Conservation (phyloP, 768 basidiomycete species). For the Boletus pseudopeckii region DNA sequence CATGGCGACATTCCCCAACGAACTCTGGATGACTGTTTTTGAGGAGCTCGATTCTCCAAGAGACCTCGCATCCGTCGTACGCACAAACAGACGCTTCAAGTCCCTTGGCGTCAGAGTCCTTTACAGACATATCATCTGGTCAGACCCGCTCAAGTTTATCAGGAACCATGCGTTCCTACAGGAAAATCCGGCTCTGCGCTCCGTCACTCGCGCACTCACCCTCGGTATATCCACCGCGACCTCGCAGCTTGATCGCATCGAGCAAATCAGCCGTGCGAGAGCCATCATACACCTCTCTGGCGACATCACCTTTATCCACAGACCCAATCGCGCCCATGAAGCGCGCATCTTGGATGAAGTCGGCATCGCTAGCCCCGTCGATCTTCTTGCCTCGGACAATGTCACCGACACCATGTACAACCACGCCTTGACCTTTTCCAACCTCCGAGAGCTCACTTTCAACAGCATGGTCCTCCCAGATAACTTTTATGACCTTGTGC, state of each 20-base stretch:
- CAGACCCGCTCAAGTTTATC: constrained; percentile 27
- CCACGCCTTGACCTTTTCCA: constrained; percentile 26
- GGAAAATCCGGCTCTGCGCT: constrained; percentile 1
- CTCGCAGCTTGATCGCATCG: constrained; percentile 21
- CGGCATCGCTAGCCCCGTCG: constrained; percentile 16
- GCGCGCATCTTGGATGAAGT: constrained; percentile 25
- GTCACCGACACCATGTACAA: constrained; percentile 21
- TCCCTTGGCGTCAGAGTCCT: constrained; percentile 28
- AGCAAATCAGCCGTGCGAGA: constrained; percentile 28
- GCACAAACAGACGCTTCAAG: constrained; percentile 31
- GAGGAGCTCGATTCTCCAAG: constrained; percentile 29
- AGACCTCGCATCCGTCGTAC: constrained; percentile 33
- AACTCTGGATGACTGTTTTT: constrained; percentile 39
- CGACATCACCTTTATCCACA: constrained; percentile 13
- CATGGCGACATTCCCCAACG: constrained; percentile 32
- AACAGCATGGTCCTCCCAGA: constrained; percentile 36
- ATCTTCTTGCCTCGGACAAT: constrained; percentile 19
- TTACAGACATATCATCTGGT: constrained; percentile 36
- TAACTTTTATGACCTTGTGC: constrained; percentile 34
- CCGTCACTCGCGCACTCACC: constrained; percentile 22
- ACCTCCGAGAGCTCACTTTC: constrained; percentile 38
- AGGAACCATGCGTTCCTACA: constrained; percentile 19
- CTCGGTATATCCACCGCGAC: constrained; percentile 25
- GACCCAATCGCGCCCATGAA: constrained; percentile 22
- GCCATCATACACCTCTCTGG: constrained; percentile 21